phyloP scores from a whole-genome alignment of 1,139 yeast genomes.

The Taiozyma onychis region DNA sequence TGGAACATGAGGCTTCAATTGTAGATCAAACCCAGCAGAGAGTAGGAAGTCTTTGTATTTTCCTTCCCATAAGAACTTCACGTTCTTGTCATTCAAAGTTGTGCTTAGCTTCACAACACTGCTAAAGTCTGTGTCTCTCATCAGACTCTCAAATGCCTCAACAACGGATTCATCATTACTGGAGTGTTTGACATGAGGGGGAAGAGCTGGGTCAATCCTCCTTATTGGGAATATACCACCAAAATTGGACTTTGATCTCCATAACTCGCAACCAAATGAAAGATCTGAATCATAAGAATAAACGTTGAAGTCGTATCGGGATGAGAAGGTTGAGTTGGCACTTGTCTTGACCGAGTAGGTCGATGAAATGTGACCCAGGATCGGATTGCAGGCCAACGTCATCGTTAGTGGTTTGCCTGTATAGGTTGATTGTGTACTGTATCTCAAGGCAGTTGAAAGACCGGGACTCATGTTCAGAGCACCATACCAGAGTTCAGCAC shows the following conservation, averaged over 20 bases:
- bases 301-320: slow-evolving; percentile 83
- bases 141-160: slow-evolving; percentile 47
- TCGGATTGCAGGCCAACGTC: slow-evolving; percentile 84
- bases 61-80: slow-evolving; percentile 84
- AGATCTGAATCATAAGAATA: slow-evolving; percentile 88
- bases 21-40: slow-evolving; percentile 60
- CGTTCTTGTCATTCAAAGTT: slow-evolving; percentile 54
- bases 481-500: slow-evolving; percentile 90
- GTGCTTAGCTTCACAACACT: slow-evolving; percentile 76
- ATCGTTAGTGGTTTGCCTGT: slow-evolving; percentile 87
- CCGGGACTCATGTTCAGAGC: slow-evolving; percentile 80
- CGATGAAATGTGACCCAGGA: slow-evolving; percentile 84
- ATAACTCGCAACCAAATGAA: slow-evolving; percentile 81
- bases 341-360: slow-evolving; percentile 85
- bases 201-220: slow-evolving; percentile 26
- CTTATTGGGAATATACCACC: slow-evolving; percentile 19
- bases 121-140: slow-evolving; percentile 50
- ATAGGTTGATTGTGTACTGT: slow-evolving; percentile 79
- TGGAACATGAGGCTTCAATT: slow-evolving; percentile 13
- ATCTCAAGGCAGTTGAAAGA: slow-evolving; percentile 75
- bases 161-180: slow-evolving; percentile 38
- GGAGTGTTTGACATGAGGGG: slow-evolving; percentile 26
- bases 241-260: slow-evolving; percentile 34
- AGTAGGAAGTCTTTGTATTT: slow-evolving; percentile 72
- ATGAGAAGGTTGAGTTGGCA: slow-evolving; percentile 69